A percentile compares a stretch with the other conserved stretches of the same genome.
Conservation (phyloP, 345 rosid genomes). For the Populus nigra region DNA sequence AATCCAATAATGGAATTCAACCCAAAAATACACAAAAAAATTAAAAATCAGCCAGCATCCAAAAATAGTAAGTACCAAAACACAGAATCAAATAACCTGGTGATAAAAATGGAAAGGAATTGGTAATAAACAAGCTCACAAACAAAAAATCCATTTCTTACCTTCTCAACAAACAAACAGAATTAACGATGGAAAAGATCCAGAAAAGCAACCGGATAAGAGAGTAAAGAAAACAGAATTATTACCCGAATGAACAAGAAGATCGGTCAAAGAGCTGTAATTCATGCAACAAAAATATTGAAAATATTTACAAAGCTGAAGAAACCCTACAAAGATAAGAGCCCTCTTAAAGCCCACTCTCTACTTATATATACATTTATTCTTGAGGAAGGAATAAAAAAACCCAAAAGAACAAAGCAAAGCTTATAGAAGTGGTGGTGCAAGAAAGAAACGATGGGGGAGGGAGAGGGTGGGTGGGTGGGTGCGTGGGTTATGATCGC, state of each 20-base stretch:
- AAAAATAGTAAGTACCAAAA: neutral
- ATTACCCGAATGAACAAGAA: conserved; percentile 32
- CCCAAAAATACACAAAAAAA: neutral
- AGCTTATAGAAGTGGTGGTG: neutral
- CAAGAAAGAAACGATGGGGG: neutral
- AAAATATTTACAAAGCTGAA: neutral
- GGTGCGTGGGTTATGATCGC: conserved; percentile 34
- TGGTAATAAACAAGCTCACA: no score
- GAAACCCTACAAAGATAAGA: neutral
- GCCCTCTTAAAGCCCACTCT: neutral
- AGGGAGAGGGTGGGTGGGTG: conserved; percentile 35
- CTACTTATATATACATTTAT: neutral
- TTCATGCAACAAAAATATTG: neutral
- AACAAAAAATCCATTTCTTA: neutral
- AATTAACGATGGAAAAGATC: conserved; percentile 6
- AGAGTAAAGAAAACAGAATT: conserved; percentile 5
- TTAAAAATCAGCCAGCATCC: neutral
- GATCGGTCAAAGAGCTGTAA: conserved; percentile 13
- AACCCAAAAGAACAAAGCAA: neutral
- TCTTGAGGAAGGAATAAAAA: no score
- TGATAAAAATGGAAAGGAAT: neutral
- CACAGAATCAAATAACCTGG: neutral
- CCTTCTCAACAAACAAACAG: neutral
- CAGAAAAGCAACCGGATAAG: neutral
- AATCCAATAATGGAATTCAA: neutral